Evolutionary conservation across 768 basidiomycete species (phyloP), one percentile per base, ranked within the genome.

Genomic region (Leccinum olivaceopallidum): DNA sequence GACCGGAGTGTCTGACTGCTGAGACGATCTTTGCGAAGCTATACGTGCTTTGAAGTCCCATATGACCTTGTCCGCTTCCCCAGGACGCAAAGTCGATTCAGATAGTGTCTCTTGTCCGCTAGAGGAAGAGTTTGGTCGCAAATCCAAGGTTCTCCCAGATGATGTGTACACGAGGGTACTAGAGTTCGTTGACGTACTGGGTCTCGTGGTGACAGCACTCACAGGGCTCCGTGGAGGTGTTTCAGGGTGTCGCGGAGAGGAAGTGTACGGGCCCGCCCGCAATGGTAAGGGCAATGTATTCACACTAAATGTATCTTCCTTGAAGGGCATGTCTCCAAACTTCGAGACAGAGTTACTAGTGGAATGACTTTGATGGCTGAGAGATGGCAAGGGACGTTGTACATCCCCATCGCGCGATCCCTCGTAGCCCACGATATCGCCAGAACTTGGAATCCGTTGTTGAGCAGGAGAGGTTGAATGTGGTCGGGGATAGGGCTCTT

Each of bases 221-320:
- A 83, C 77, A 12, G 89, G 89, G 52, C 88, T 89, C 39, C 82
- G 83, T 53, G 87, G 85, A 28, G 88, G 85, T 6, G 78, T 77
- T 60, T 85, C 83, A 28, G 78, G 76, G 18, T 65, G 57, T 50
- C 73, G 71, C 30, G 44, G 53, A 24, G 66, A 56, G 13, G 68
- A 57, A 59, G 59, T 14, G 54, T 75, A 75, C n/a, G 56, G 65
- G 18, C 73, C 73, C 20, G 71, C 55, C 30, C 73, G 73, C 54
- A 74, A 47, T 18, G 74, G 67, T 39, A 57, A 12, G 18, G 73
- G 73, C 14, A 75, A 50, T 16, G 61, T 34, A 48, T 36, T 69
- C 28, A 65, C 72, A 47, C 58, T 53, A 48, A 63, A 74, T 52
- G 65, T 67, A 58, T 74, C 73, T 56, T 74, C 73, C 49, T 63